These are phyloP conservation scores for Daldinia bambusicola DNA, from an alignment of 495 filamentous ascomycete species.

Conservation along the genomic window DNA sequence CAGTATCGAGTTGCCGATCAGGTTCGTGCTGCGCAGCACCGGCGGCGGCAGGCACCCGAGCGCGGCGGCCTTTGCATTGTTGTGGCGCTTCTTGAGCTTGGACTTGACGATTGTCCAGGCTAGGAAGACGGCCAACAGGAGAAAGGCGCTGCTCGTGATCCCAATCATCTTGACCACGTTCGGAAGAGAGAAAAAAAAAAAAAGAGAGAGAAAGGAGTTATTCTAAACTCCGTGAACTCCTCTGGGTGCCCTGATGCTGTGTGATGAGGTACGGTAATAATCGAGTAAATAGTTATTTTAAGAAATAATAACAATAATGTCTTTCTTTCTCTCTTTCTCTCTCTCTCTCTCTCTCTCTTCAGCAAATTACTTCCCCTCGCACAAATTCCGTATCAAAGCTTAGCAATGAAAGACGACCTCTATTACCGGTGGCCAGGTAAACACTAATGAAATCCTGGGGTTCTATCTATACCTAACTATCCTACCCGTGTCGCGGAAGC, in stretches of 20 bases:
- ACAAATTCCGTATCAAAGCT: not conserved
- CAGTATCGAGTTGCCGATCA: conserved; percentile 48
- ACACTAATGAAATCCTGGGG: conserved; percentile 13
- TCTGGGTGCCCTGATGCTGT: not conserved
- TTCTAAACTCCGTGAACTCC: not conserved
- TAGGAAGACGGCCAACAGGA: conserved; percentile 27
- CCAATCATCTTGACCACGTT: conserved; percentile 22
- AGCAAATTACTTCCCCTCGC: conserved; percentile 7
- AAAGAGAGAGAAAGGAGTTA: not conserved
- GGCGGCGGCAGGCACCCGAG: conserved; percentile 48
- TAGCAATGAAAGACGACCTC: not conserved
- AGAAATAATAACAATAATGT: not conserved
- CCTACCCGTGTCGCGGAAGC: conserved; percentile 10
- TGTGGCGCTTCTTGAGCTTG: conserved; percentile 43
- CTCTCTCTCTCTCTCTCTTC: not conserved
- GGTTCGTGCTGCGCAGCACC: conserved; percentile 45
- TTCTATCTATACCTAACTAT: not conserved
- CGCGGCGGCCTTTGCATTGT: conserved; percentile 40
- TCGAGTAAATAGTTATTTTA: not conserved
- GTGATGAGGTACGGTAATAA: conserved; percentile 3
- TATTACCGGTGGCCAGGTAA: conserved; percentile 10
- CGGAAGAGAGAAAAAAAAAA: not conserved
- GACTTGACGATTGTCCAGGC: conserved; percentile 29
- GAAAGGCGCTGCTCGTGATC: conserved; percentile 17
- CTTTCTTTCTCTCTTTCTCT: not conserved